phyloP scores from a whole-genome alignment of 805 yeast genomes.

The Metschnikowia baotianmanensis region DNA sequence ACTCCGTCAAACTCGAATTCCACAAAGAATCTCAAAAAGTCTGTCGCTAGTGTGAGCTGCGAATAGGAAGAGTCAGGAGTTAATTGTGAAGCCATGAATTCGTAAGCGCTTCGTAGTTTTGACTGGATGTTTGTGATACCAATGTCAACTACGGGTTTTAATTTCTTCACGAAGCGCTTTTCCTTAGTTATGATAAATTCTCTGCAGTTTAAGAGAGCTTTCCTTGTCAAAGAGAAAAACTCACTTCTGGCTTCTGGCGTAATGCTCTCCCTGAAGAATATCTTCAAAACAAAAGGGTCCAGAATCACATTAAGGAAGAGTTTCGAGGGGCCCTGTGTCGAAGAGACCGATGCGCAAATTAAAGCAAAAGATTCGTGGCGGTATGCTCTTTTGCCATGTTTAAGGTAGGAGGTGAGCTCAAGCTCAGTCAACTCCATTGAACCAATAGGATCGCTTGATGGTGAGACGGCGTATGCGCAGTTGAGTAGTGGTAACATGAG shows the following conservation, averaged over 20 bases:
- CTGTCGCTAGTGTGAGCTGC: slow-evolving; percentile 27
- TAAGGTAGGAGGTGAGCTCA: slow-evolving; percentile 38
- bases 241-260: slow-evolving; percentile 58
- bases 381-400: slow-evolving; percentile 39
- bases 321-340: slow-evolving; percentile 53
- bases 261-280: slow-evolving; percentile 10
- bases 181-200: slow-evolving; percentile 52
- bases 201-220: slow-evolving; percentile 60
- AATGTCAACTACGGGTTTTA: slow-evolving; percentile 8
- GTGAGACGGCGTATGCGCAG: slow-evolving; percentile 10
- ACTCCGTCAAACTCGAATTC: slow-evolving; percentile 31
- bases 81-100: slow-evolving; percentile 51
- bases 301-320: slow-evolving; percentile 44
- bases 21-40: slow-evolving; percentile 48
- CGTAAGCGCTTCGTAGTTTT: slow-evolving; percentile 45
- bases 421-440: slow-evolving; percentile 4
- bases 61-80: slow-evolving; percentile 50
- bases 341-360: slow-evolving; percentile 58
- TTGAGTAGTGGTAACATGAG: slow-evolving; percentile 14
- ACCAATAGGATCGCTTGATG: slow-evolving; percentile 11
- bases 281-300: slow-evolving; percentile 36
- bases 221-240: slow-evolving; percentile 58
- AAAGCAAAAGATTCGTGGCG: slow-evolving; percentile 61
- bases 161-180: slow-evolving; percentile 8
- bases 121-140: not conserved